Conservation (phyloP, 345 rosid species). For the Cardamine occulta region DNA sequence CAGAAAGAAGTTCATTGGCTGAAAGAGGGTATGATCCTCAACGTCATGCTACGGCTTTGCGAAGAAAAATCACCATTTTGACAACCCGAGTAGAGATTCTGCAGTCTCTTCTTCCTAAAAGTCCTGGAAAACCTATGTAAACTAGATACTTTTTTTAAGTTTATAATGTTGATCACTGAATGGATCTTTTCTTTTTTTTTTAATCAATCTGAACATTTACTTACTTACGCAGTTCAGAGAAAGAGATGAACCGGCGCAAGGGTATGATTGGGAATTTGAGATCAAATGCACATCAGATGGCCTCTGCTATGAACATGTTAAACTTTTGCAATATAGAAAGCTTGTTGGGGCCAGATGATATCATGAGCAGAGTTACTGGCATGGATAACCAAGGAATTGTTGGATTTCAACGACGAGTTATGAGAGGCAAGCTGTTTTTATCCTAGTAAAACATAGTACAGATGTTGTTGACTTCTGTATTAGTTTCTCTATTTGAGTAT, state of each 20-base stretch:
- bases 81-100: slow-evolving; percentile 80
- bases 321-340: slow-evolving; percentile 75
- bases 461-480: neutral
- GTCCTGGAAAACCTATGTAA: slow-evolving; percentile 74
- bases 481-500: neutral
- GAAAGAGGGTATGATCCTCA: slow-evolving; percentile 78
- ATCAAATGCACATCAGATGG: slow-evolving; percentile 80
- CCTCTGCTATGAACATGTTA: slow-evolving; percentile 78
- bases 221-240: slow-evolving; percentile 67
- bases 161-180: neutral
- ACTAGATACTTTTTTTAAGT: slow-evolving; percentile 18
- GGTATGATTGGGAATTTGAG: slow-evolving; percentile 80
- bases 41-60: slow-evolving; percentile 78
- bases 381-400: slow-evolving; percentile 85
- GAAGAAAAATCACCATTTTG: slow-evolving; percentile 87
- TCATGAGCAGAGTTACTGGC: slow-evolving; percentile 59
- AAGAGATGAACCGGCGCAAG: slow-evolving; percentile 92
- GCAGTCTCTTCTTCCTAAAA: slow-evolving; percentile 68
- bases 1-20: slow-evolving; percentile 59
- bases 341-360: slow-evolving; percentile 71
- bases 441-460: no score
- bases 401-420: slow-evolving; percentile 84
- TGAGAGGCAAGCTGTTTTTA: slow-evolving; percentile 64
- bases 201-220: slow-evolving; percentile 2
- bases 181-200: neutral